Evolutionary conservation across 208 protist species (phyloP).

Genomic region (Trypanosoma melophagium): DNA sequence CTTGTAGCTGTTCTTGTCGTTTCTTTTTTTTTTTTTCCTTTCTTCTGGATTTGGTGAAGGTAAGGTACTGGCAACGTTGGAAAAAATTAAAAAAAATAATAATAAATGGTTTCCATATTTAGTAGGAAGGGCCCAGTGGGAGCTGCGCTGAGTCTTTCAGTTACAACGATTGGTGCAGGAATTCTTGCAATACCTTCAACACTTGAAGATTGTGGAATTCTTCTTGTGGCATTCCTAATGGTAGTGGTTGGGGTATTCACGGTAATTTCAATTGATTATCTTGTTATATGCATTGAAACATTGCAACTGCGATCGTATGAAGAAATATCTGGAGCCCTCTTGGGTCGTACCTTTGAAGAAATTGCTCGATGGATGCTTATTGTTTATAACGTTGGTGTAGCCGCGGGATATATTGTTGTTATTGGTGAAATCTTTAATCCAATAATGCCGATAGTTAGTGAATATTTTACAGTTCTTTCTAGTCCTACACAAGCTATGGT

Average conservation of each 20-base stretch:
- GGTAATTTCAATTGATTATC: constrained; percentile 75
- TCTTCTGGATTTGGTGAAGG: not conserved
- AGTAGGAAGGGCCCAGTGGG: constrained; percentile 36
- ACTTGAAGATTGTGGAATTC: constrained; percentile 66
- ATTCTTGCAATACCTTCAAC: constrained; percentile 63
- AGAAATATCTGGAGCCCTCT: constrained; percentile 68
- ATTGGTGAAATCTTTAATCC: constrained; percentile 68
- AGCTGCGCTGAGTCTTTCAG: constrained; percentile 60
- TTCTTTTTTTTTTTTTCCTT: constrained; percentile 5
- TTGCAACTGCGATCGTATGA: constrained; percentile 75
- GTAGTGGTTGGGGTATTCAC: constrained; percentile 46
- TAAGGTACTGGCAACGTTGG: not conserved
- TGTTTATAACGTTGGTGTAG: constrained; percentile 64
- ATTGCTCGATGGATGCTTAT: constrained; percentile 74
- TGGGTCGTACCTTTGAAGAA: constrained; percentile 65
- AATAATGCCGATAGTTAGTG: constrained; percentile 50
- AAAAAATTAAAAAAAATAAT: not conserved
- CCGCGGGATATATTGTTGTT: constrained; percentile 76
- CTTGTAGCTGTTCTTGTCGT: not conserved
- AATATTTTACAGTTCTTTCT: constrained; percentile 44
- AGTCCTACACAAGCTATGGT: constrained; percentile 41
- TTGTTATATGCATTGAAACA: constrained; percentile 59
- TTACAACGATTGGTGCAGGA: constrained; percentile 71
- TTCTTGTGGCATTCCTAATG: constrained; percentile 43
- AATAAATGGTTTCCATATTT: constrained; percentile 15